Evolutionary conservation across 164 flowering plant species (phyloP).

Genomic region (Kingdonia uniflora): DNA sequence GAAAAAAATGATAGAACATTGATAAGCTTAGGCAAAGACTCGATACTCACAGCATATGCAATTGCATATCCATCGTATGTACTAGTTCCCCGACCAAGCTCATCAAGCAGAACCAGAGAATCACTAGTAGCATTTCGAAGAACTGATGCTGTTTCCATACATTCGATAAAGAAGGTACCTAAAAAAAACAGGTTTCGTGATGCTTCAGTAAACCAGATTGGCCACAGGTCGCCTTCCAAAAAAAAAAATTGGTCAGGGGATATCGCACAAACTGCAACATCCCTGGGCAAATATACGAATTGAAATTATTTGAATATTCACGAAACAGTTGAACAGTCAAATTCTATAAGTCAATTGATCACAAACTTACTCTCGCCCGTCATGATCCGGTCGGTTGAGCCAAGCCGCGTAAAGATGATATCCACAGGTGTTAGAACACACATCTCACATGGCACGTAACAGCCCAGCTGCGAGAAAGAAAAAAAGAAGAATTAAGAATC

Average conservation of each 20-base stretch:
- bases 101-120: slow-evolving; percentile 92
- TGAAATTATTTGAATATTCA: neutral
- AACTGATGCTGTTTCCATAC: slow-evolving; percentile 92
- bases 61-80: slow-evolving; percentile 99
- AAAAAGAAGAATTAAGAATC: neutral
- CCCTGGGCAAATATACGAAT: neutral
- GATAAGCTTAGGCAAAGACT: neutral
- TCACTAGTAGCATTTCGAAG: slow-evolving; percentile 76
- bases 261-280: neutral
- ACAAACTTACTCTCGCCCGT: slow-evolving; percentile 82
- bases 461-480: slow-evolving; percentile 54
- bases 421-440: slow-evolving; percentile 76
- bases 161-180: slow-evolving; percentile 91
- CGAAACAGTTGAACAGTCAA: too few relatives aligned
- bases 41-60: slow-evolving; percentile 80
- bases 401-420: slow-evolving; percentile 84
- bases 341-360: too few relatives aligned
- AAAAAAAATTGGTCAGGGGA: too few relatives aligned
- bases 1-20: neutral
- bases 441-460: slow-evolving; percentile 74
- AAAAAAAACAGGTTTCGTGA: slow-evolving; percentile 8
- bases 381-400: slow-evolving; percentile 95
- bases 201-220: too few relatives aligned
- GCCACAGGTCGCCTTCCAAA: too few relatives aligned
- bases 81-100: slow-evolving; percentile 97